A percentile compares a stretch with the other conserved stretches of the same genome.
Evolutionary conservation across 176 grass and related monocot genomes (phyloP).

Genomic region (Alloteropsis semialata): DNA sequence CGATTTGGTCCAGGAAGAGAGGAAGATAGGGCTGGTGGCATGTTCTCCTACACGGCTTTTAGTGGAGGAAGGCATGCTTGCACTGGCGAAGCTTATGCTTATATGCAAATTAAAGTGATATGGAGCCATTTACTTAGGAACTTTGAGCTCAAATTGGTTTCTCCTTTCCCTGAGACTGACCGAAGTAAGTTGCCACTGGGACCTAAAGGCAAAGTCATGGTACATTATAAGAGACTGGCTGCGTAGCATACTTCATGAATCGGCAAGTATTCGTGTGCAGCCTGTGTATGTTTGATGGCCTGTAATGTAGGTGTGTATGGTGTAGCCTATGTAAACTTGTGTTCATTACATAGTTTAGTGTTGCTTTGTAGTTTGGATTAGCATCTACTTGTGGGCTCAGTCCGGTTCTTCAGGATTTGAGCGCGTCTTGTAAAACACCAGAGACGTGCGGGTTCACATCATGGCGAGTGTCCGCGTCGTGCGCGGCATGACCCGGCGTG

Average conservation of each 20-base stretch:
- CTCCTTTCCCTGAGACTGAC: background rate
- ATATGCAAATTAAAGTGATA: constrained; percentile 4
- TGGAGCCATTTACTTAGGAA: constrained; percentile 9
- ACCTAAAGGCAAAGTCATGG: background rate
- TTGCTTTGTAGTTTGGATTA: no score
- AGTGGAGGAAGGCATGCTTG: background rate
- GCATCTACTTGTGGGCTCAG: no score
- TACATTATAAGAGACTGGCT: background rate
- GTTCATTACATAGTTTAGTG: no score
- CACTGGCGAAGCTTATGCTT: background rate
- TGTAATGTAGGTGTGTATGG: no score
- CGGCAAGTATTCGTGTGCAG: no score
- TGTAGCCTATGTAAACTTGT: no score
- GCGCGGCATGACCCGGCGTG: no score
- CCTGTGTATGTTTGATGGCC: no score
- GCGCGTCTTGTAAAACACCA: no score
- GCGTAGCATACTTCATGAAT: background rate
- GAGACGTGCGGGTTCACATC: no score
- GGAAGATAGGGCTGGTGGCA: background rate
- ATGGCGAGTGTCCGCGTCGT: no score
- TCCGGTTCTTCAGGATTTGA: no score
- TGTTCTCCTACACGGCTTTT: background rate
- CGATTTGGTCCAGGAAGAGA: constrained; percentile 2
- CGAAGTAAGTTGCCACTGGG: background rate
- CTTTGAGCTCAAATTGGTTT: background rate